Conservation (phyloP, 2,329 filamentous ascomycete genomes). For the Cryphonectria naterciae region DNA sequence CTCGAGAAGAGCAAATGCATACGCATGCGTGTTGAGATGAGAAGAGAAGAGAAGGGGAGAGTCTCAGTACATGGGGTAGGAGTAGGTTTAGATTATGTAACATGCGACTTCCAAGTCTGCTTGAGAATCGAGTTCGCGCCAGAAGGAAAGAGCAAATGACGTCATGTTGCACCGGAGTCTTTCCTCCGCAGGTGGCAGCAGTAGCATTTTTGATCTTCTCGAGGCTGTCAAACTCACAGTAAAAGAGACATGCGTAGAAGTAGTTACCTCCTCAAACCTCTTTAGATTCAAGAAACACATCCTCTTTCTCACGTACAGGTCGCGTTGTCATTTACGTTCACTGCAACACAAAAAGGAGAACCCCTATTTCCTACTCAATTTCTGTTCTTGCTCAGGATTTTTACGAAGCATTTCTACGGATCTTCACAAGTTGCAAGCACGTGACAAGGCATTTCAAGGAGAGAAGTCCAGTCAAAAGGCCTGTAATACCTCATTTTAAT, state of each 20-base stretch:
- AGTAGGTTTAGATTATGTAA: neutral
- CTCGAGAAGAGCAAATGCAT: neutral
- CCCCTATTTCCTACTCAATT: no score
- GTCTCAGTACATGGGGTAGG: neutral
- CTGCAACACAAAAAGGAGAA: neutral
- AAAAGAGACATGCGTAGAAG: neutral
- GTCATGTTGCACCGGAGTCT: neutral
- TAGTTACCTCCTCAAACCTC: neutral
- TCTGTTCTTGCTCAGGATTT: no score
- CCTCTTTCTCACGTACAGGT: no score
- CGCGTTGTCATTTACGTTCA: no score
- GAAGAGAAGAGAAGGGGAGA: neutral
- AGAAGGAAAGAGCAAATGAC: neutral
- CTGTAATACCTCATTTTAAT: neutral
- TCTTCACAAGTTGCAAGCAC: no score
- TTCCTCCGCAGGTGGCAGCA: neutral
- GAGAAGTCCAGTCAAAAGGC: neutral
- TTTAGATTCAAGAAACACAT: neutral
- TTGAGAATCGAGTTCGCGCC: neutral
- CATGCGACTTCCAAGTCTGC: no score
- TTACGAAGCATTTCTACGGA: neutral
- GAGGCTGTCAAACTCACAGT: neutral
- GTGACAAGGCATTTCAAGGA: neutral
- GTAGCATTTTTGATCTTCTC: neutral
- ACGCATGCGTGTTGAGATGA: neutral